phyloP scores from a whole-genome alignment of 768 basidiomycete genomes.

The Lactarius evosmus region DNA sequence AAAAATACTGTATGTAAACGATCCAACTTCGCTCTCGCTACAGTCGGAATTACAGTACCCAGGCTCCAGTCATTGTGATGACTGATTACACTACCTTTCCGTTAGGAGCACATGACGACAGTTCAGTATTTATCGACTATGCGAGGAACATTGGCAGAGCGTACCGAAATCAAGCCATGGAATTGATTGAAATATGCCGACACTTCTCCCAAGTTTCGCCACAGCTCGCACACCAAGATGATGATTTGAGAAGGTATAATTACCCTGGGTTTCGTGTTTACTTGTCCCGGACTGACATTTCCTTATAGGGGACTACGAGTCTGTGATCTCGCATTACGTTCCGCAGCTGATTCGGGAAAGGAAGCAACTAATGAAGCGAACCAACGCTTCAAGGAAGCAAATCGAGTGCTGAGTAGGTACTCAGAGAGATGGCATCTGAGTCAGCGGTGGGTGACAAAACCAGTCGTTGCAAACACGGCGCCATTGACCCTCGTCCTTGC shows the following conservation, averaged over 20 bases:
- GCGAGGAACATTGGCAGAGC: neutral
- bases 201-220: neutral
- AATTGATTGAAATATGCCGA: slow-evolving; percentile 1
- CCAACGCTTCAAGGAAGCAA: neutral
- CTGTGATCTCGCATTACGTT: neutral
- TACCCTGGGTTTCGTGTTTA: neutral
- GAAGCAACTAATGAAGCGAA: neutral
- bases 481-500: neutral
- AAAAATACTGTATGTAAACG: too few relatives aligned
- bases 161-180: slow-evolving; percentile 3
- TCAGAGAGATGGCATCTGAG: neutral
- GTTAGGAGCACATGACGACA: neutral
- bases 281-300: neutral
- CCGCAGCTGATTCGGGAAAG: neutral
- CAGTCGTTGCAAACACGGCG: neutral
- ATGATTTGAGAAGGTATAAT: neutral
- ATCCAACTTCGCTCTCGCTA: too few relatives aligned
- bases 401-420: neutral
- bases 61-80: too few relatives aligned
- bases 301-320: neutral
- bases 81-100: neutral
- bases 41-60: too few relatives aligned
- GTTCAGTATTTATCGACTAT: neutral
- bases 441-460: neutral
- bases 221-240: neutral